Evolutionary conservation across 1,284 basidiomycete genomes (phyloP).

Genomic region (Leccinum fallax): DNA sequence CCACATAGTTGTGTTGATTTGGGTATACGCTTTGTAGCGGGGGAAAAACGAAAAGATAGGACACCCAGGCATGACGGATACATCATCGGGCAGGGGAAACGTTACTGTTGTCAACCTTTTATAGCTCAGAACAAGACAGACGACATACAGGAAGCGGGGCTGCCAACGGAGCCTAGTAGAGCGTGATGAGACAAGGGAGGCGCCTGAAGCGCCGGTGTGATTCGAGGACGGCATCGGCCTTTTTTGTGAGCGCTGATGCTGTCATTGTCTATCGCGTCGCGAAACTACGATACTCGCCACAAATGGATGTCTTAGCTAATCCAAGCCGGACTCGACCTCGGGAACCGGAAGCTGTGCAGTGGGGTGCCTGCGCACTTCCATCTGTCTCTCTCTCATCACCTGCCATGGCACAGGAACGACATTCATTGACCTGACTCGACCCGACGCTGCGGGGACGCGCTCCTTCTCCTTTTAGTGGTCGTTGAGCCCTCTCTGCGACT

Average conservation of each 20-base stretch:
- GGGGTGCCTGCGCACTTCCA: neutral
- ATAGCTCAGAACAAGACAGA: conserved; percentile 22
- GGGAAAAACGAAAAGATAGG: conserved; percentile 36
- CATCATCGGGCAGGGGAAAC: conserved; percentile 10
- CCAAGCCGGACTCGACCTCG: conserved; percentile 1
- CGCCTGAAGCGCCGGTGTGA: conserved; percentile 20
- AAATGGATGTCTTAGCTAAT: conserved; percentile 25
- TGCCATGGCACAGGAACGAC: neutral
- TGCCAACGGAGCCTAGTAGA: conserved; percentile 31
- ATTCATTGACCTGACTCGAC: neutral
- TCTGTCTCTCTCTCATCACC: neutral
- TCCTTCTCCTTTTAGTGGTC: neutral
- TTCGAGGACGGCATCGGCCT: conserved; percentile 27
- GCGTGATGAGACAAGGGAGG: conserved; percentile 18
- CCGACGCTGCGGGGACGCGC: neutral
- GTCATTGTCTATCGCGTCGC: conserved; percentile 2
- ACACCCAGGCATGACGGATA: conserved; percentile 24
- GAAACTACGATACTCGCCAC: conserved; percentile 18
- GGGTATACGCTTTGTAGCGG: conserved; percentile 37
- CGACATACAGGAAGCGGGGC: conserved; percentile 22
- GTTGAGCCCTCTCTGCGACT: neutral
- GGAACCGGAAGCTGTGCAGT: neutral
- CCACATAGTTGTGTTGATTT: conserved; percentile 35
- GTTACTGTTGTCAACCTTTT: conserved; percentile 19
- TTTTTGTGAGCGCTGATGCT: conserved; percentile 32